Evolutionary conservation across 495 filamentous ascomycete genomes (phyloP).

Genomic region (Hypoxylon rickii): DNA sequence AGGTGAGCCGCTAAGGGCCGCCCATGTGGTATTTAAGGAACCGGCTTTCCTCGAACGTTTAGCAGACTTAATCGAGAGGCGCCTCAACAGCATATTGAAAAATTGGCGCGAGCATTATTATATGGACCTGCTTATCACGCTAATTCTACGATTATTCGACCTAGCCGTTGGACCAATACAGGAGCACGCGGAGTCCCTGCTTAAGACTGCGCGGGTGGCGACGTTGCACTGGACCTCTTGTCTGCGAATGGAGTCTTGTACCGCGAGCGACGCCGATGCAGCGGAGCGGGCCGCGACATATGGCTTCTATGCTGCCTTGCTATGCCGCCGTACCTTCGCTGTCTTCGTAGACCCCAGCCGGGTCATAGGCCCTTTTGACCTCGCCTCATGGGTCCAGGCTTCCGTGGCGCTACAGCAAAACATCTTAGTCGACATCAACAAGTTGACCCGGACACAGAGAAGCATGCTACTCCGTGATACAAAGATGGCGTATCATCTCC

Average conservation of each 20-base stretch:
- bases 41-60: constrained; percentile 49
- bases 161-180: neutral
- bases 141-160: constrained; percentile 42
- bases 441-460: constrained; percentile 33
- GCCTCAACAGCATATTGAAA: constrained; percentile 44
- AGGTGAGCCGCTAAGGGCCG: constrained; percentile 40
- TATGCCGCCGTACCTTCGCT: constrained; percentile 56
- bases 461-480: constrained; percentile 54
- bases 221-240: constrained; percentile 48
- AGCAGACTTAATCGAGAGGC: constrained; percentile 44
- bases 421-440: constrained; percentile 34
- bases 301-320: constrained; percentile 53
- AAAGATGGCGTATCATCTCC: constrained; percentile 49
- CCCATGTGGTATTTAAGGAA: constrained; percentile 54
- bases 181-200: constrained; percentile 12
- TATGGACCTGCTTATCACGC: constrained; percentile 55
- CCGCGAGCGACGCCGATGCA: constrained; percentile 44
- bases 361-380: constrained; percentile 14
- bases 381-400: constrained; percentile 39
- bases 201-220: constrained; percentile 25
- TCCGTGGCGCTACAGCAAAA: constrained; percentile 51
- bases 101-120: constrained; percentile 59
- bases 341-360: constrained; percentile 18
- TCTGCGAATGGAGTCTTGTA: constrained; percentile 51
- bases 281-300: constrained; percentile 44